Percentiles rank a stretch among this genome's conserved stretches.
Conservation (phyloP, 768 basidiomycete genomes). For the Russula sp. region DNA sequence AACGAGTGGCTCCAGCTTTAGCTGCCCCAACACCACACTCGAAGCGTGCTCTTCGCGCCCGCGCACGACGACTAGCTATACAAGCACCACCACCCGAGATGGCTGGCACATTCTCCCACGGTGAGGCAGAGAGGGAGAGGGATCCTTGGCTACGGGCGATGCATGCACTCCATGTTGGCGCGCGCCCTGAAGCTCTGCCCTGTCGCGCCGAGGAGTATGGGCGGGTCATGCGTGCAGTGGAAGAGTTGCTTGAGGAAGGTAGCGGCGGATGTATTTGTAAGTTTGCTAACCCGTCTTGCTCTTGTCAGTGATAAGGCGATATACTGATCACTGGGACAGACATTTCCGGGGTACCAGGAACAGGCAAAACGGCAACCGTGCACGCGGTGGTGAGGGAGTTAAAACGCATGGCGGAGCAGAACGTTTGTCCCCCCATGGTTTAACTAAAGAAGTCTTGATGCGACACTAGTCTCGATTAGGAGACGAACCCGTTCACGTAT, state of each 20-base stretch:
- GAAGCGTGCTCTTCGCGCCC: slow-evolving; percentile 20
- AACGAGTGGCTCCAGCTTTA: slow-evolving; percentile 25
- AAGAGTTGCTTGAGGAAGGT: slow-evolving; percentile 75
- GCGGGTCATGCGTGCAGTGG: slow-evolving; percentile 66
- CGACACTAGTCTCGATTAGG: slow-evolving; percentile 40
- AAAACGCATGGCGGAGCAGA: slow-evolving; percentile 79
- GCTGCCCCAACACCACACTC: slow-evolving; percentile 32
- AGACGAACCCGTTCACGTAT: slow-evolving; percentile 90
- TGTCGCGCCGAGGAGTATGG: slow-evolving; percentile 31
- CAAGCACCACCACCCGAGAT: slow-evolving; percentile 35
- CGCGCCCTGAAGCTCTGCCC: slow-evolving; percentile 47
- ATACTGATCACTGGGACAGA: slow-evolving; percentile 43
- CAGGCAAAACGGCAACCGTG: slow-evolving; percentile 97
- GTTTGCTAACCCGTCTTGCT: slow-evolving; percentile 29
- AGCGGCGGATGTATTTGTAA: slow-evolving; percentile 87
- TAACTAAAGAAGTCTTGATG: background rate
- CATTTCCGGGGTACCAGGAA: slow-evolving; percentile 97
- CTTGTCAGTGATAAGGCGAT: background rate
- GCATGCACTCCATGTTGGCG: slow-evolving; percentile 89
- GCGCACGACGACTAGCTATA: slow-evolving; percentile 21
- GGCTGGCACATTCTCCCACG: slow-evolving; percentile 30
- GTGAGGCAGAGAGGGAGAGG: slow-evolving; percentile 55
- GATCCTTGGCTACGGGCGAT: slow-evolving; percentile 80
- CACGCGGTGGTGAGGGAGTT: slow-evolving; percentile 88
- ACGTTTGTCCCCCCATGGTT: slow-evolving; percentile 40